Conservation (phyloP, 1,284 basidiomycete genomes). For the Meira miltonrushii region DNA sequence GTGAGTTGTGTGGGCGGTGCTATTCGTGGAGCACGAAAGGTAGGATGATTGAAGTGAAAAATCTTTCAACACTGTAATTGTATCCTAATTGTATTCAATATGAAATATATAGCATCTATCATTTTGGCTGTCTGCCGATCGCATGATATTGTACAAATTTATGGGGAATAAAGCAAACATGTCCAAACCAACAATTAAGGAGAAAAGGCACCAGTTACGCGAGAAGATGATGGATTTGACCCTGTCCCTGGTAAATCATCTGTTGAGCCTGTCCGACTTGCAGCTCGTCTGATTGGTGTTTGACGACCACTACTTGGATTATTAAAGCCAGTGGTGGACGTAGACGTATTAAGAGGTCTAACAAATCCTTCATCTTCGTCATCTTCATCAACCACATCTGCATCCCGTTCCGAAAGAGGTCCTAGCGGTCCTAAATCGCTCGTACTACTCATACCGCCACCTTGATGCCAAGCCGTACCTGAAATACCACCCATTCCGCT, state of each 20-base stretch:
- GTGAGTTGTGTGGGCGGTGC: constrained; percentile 44
- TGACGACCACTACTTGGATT: background rate
- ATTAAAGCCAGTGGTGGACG: background rate
- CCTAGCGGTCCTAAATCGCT: background rate
- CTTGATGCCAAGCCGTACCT: background rate
- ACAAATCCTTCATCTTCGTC: constrained; percentile 10
- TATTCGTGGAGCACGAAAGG: constrained; percentile 30
- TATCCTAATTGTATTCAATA: background rate
- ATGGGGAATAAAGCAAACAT: background rate
- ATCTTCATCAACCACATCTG: constrained; percentile 10
- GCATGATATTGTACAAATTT: background rate
- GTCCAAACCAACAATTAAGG: background rate
- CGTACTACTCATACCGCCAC: background rate
- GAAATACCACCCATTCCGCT: background rate
- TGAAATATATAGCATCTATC: background rate
- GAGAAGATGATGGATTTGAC: background rate
- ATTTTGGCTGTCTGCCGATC: background rate
- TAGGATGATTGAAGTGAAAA: background rate
- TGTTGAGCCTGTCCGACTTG: constrained; percentile 4
- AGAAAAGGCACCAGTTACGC: constrained; percentile 8
- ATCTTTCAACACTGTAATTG: background rate
- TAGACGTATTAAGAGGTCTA: background rate
- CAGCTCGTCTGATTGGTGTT: background rate
- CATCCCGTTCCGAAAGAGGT: constrained; percentile 2
- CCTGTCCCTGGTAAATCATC: background rate